phyloP scores from a whole-genome alignment of 306 rosid species.

The Potentilla sterilis region DNA sequence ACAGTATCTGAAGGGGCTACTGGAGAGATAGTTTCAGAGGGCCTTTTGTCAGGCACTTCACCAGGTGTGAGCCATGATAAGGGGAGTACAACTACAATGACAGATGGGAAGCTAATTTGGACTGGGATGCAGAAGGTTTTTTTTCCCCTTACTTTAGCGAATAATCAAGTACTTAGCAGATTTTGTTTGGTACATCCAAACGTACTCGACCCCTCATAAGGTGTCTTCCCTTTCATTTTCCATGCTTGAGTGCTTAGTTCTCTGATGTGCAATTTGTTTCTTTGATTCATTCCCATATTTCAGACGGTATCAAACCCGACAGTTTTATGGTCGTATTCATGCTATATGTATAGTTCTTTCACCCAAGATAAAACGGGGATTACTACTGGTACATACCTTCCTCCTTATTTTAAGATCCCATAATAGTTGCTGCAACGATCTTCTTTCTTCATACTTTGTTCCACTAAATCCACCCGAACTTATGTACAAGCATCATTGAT shows the following conservation, averaged over 20 bases:
- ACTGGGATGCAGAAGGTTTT: slow-evolving; percentile 53
- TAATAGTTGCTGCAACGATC: neutral
- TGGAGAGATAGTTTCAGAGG: slow-evolving; percentile 51
- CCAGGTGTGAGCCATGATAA: slow-evolving; percentile 28
- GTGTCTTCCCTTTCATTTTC: slow-evolving; percentile 48
- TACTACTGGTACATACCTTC: neutral
- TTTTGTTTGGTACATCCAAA: slow-evolving; percentile 50
- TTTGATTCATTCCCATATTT: neutral
- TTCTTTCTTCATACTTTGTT: slow-evolving; percentile 1
- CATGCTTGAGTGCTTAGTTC: slow-evolving; percentile 19
- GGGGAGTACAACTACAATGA: slow-evolving; percentile 61
- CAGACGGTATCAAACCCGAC: neutral
- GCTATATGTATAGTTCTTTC: neutral
- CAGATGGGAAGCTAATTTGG: slow-evolving; percentile 53
- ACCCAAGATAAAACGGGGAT: neutral
- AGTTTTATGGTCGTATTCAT: neutral
- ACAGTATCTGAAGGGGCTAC: slow-evolving; percentile 21
- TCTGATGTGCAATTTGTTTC: neutral
- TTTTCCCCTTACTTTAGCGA: slow-evolving; percentile 47
- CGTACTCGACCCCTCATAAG: slow-evolving; percentile 27
- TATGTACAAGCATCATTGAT: neutral
- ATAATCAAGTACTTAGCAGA: slow-evolving; percentile 64
- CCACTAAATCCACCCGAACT: neutral
- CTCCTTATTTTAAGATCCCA: neutral
- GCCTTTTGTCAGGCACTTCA: slow-evolving; percentile 73